Evolutionary conservation across 352 stramenopile species (phyloP).

Genomic region (Pelagophyceae sp.): DNA sequence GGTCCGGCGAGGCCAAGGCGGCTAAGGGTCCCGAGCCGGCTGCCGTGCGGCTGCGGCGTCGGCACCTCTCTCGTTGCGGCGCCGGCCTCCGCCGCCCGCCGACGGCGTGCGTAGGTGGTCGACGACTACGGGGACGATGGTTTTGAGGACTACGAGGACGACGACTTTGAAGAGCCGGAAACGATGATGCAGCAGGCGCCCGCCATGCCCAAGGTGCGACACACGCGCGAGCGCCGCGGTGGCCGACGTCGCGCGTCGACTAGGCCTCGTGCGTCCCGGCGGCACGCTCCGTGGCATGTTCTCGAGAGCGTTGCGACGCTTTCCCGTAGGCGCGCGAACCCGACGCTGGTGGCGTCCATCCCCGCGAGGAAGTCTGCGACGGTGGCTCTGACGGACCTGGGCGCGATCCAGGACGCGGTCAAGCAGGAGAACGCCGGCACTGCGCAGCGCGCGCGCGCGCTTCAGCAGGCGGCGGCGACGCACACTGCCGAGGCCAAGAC

Average conservation of each 20-base stretch:
- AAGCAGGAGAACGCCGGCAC: slow-evolving; percentile 1
- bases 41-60: too few species aligned
- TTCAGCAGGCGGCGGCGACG: not conserved
- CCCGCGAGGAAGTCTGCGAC: not conserved
- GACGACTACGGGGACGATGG: not conserved
- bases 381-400: not conserved
- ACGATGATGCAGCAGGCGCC: not conserved
- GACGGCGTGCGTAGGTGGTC: not conserved
- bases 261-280: too few species aligned
- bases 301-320: too few species aligned
- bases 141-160: slow-evolving; percentile 15
- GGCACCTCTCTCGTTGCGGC: too few species aligned
- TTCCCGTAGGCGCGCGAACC: not conserved
- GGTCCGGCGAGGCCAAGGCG: not conserved
- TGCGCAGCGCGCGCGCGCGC: not conserved
- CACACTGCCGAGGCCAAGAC: not conserved
- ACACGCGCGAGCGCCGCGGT: not conserved
- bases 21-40: not conserved
- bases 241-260: not conserved
- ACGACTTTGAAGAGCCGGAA: slow-evolving; percentile 4
- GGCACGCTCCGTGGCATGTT: too few species aligned
- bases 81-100: too few species aligned
- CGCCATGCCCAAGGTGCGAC: not conserved
- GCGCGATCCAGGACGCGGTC: not conserved
- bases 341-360: not conserved